Evolutionary conservation across 1,139 yeast genomes (phyloP).

Genomic region (Pichiaceae sp.): DNA sequence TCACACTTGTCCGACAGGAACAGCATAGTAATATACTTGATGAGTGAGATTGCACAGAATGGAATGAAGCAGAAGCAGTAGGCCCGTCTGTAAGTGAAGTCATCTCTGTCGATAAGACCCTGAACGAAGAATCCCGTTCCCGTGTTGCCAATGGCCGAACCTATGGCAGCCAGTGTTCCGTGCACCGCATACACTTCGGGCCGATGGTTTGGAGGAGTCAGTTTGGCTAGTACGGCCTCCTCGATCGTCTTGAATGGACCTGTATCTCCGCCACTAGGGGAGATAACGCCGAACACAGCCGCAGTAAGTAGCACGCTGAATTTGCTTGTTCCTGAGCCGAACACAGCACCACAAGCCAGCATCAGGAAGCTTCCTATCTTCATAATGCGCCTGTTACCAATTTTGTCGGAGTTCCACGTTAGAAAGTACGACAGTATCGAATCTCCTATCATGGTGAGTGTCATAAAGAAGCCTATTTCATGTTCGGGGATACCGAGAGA

Average conservation of each 20-base stretch:
- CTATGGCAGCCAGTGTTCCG: slow-evolving; percentile 60
- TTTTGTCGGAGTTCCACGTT: slow-evolving; percentile 71
- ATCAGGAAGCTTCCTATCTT: slow-evolving; percentile 60
- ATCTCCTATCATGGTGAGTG: slow-evolving; percentile 75
- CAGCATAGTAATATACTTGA: slow-evolving; percentile 47
- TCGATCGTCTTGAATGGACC: slow-evolving; percentile 91
- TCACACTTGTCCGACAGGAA: slow-evolving; percentile 53
- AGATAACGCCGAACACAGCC: slow-evolving; percentile 62
- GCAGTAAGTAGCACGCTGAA: slow-evolving; percentile 54
- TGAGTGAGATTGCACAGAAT: slow-evolving; percentile 48
- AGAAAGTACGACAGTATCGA: slow-evolving; percentile 61
- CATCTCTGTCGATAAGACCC: slow-evolving; percentile 26
- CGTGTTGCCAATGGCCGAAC: slow-evolving; percentile 70
- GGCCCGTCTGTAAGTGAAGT: slow-evolving; percentile 31
- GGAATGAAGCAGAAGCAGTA: slow-evolving; percentile 52
- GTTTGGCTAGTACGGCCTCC: slow-evolving; percentile 77
- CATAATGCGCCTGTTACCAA: slow-evolving; percentile 68
- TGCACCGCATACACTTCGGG: slow-evolving; percentile 73
- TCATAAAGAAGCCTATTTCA: slow-evolving; percentile 73
- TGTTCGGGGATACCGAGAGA: slow-evolving; percentile 48
- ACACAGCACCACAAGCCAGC: slow-evolving; percentile 60
- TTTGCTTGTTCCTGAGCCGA: slow-evolving; percentile 40
- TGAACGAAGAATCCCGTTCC: slow-evolving; percentile 54
- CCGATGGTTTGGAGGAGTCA: slow-evolving; percentile 57
- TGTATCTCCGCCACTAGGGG: slow-evolving; percentile 88